Conservation (phyloP, 768 basidiomycete genomes). For the Pleurotus citrinopileatus region DNA sequence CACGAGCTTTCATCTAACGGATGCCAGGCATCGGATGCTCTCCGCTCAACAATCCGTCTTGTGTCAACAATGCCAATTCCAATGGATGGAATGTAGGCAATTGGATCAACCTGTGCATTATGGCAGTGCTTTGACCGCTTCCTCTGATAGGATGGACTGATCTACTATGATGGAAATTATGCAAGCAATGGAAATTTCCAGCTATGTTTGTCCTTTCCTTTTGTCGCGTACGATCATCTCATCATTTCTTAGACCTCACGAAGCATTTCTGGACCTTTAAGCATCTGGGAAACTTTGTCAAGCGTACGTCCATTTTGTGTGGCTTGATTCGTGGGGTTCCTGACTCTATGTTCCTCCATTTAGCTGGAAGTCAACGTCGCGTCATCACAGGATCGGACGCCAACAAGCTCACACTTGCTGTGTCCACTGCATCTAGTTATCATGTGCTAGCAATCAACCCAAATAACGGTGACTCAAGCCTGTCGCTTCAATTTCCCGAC, state of each 20-base stretch:
- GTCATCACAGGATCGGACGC: conserved; percentile 30
- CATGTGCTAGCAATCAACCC: conserved; percentile 34
- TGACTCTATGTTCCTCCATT: neutral
- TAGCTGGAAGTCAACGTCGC: conserved; percentile 34
- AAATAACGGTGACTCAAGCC: conserved; percentile 21
- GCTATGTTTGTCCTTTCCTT: conserved; percentile 25
- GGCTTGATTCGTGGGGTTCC: neutral
- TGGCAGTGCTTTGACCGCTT: neutral
- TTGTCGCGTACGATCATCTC: neutral
- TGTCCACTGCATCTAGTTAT: conserved; percentile 25
- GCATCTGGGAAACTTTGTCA: conserved; percentile 38
- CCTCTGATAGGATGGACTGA: conserved; percentile 26
- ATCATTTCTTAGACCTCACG: conserved; percentile 24
- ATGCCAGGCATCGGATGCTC: conserved; percentile 34
- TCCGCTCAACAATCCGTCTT: conserved; percentile 29
- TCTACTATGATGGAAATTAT: conserved; percentile 40
- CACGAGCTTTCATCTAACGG: neutral
- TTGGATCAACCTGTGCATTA: neutral
- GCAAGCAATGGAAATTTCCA: conserved; percentile 33
- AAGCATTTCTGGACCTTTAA: conserved; percentile 40
- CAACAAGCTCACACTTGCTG: conserved; percentile 28
- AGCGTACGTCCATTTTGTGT: conserved; percentile 23
- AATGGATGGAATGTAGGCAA: conserved; percentile 39
- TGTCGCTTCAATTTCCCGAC: conserved; percentile 32
- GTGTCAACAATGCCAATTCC: conserved; percentile 32